These are phyloP conservation scores for Cryphonectria carpinicola DNA, from an alignment of 2,329 filamentous ascomycete genomes.

Conservation along the genomic window DNA sequence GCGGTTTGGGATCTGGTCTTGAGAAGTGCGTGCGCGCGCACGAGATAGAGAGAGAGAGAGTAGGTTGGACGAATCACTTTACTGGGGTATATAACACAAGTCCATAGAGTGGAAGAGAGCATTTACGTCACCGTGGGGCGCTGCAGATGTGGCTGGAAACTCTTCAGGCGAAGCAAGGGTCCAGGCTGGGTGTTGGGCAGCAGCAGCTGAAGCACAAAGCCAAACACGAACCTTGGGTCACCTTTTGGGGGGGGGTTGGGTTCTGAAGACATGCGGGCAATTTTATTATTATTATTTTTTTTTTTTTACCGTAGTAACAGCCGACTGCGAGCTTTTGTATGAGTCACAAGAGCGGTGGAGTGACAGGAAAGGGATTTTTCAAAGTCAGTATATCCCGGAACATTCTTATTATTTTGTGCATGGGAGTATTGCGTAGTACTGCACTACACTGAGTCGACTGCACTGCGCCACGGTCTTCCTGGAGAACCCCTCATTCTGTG, in stretches of 20 bases:
- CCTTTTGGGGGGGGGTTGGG: background rate
- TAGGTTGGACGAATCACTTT: background rate
- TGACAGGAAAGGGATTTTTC: background rate
- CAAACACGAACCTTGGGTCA: background rate
- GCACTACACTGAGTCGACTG: background rate
- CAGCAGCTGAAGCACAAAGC: conserved; percentile 1
- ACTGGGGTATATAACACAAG: background rate
- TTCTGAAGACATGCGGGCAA: background rate
- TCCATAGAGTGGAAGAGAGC: background rate
- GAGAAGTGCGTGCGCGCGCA: too few species aligned
- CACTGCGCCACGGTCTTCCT: background rate
- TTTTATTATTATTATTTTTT: too few species aligned
- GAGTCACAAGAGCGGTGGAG: background rate
- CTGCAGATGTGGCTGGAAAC: conserved; percentile 1
- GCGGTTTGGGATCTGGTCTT: background rate
- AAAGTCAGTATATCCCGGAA: background rate
- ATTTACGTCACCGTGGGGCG: conserved; percentile 24
- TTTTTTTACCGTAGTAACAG: too few species aligned
- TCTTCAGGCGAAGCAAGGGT: background rate
- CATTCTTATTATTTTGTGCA: background rate
- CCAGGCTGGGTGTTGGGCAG: conserved; percentile 16
- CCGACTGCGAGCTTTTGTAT: too few species aligned
- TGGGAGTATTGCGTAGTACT: too few species aligned
- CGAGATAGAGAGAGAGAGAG: background rate
- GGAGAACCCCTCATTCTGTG: background rate